Percentiles rank a stretch among this genome's conserved stretches.
Evolutionary conservation across 768 basidiomycete genomes (phyloP).

Genomic region (Coprinopsis marcescibilis): DNA sequence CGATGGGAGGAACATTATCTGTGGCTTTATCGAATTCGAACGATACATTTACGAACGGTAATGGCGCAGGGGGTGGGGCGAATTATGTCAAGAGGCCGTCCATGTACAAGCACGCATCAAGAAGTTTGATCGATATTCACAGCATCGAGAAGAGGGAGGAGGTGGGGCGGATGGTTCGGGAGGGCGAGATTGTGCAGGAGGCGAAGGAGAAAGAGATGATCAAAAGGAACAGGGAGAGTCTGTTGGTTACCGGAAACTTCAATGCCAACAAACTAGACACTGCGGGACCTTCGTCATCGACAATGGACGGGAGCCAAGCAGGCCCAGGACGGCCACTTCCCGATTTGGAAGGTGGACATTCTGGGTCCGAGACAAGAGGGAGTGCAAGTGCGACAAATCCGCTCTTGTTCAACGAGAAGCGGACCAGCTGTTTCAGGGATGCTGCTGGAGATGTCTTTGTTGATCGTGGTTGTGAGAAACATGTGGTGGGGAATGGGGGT

Average conservation of each 20-base stretch:
- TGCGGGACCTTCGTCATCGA: too few relatives aligned
- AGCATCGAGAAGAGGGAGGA: slow-evolving; percentile 26
- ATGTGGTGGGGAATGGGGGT: too few relatives aligned
- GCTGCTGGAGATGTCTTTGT: too few relatives aligned
- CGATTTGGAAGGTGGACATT: too few relatives aligned
- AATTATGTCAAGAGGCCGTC: slow-evolving; percentile 27
- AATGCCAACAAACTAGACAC: too few relatives aligned
- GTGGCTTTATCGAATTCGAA: background rate
- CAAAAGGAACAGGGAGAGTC: slow-evolving; percentile 1
- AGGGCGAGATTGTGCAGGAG: slow-evolving; percentile 24
- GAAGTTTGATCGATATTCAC: slow-evolving; percentile 58
- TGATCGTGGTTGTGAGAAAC: too few relatives aligned
- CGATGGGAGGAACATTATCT: background rate
- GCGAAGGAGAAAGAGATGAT: slow-evolving; percentile 19
- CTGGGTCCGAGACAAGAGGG: background rate
- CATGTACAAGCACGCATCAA: slow-evolving; percentile 55
- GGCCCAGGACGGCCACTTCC: too few relatives aligned
- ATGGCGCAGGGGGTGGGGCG: background rate
- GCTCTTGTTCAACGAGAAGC: too few relatives aligned
- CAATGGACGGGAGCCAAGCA: too few relatives aligned
- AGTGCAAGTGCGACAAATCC: background rate
- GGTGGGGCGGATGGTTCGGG: slow-evolving; percentile 24
- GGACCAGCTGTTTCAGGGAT: too few relatives aligned
- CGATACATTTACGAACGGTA: background rate
- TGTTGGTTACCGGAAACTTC: background rate